A percentile compares a stretch with the other conserved stretches of the same genome.
Evolutionary conservation across 805 yeast species (phyloP).

Genomic region (Candida bentonensis): DNA sequence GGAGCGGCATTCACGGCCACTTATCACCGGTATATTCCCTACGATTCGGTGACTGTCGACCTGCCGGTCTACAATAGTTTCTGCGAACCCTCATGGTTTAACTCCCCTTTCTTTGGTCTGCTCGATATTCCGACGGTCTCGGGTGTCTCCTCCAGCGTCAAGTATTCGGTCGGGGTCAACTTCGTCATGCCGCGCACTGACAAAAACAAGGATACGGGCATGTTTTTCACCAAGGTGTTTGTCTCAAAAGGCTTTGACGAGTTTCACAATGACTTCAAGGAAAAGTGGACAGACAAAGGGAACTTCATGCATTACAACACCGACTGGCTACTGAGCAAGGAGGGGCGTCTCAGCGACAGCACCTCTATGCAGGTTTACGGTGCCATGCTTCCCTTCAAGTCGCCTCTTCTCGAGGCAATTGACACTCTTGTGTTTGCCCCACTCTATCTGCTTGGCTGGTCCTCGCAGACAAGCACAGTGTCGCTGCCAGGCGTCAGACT

Average conservation of each 20-base stretch:
- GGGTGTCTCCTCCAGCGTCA: background rate
- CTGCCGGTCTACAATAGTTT: too few relatives aligned
- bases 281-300: background rate
- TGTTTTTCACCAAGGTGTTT: background rate
- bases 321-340: too few relatives aligned
- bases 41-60: background rate
- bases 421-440: conserved; percentile 18
- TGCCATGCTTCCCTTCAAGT: conserved; percentile 20
- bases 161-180: background rate
- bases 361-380: too few relatives aligned
- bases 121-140: background rate
- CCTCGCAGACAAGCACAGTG: conserved; percentile 14
- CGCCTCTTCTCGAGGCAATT: conserved; percentile 15
- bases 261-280: background rate
- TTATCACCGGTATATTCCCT: conserved; percentile 1
- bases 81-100: background rate
- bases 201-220: background rate
- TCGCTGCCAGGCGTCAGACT: conserved; percentile 12
- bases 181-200: background rate
- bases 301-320: too few relatives aligned
- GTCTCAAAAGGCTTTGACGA: background rate
- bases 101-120: background rate
- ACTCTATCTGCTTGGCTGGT: conserved; percentile 16
- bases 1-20: background rate
- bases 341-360: too few relatives aligned